Evolutionary conservation across 2,329 filamentous ascomycete species (phyloP).

Genomic region (Hymenoscyphus albidus): DNA sequence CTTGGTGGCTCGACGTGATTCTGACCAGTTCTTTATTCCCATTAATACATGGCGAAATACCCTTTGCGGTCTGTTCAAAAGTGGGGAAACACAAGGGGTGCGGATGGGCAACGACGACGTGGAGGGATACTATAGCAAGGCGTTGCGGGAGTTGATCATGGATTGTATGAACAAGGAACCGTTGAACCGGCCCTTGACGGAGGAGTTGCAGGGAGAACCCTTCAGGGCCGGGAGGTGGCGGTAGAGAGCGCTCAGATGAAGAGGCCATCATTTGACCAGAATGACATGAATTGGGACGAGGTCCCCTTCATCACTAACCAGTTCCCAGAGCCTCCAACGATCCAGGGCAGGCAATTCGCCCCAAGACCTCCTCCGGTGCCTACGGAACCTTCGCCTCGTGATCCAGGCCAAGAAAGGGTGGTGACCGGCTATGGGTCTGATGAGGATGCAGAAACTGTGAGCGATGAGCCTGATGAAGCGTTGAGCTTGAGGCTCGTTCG

Average conservation of each 20-base stretch:
- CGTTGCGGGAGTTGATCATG: slow-evolving; percentile 7
- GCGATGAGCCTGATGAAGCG: no score
- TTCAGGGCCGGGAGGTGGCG: background rate
- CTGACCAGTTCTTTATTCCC: background rate
- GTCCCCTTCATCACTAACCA: background rate
- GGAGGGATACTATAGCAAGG: background rate
- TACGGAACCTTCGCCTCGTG: background rate
- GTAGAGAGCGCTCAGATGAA: background rate
- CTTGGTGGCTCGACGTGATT: background rate
- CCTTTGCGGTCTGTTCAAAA: background rate
- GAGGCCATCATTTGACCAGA: background rate
- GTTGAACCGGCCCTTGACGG: background rate
- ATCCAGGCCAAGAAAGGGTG: no score
- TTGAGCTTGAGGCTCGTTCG: no score
- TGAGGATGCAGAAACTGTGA: no score
- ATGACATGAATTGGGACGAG: background rate
- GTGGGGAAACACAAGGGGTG: background rate
- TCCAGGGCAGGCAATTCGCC: background rate
- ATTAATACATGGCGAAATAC: background rate
- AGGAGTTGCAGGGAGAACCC: background rate
- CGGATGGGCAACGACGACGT: background rate
- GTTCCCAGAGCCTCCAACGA: background rate
- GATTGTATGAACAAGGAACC: slow-evolving; percentile 7
- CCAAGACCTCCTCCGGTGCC: background rate
- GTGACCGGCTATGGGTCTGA: no score